Evolutionary conservation across 148 eudicot species (phyloP), one percentile per base, ranked within the genome.

Genomic region (Rhododendron kiyosumense): DNA sequence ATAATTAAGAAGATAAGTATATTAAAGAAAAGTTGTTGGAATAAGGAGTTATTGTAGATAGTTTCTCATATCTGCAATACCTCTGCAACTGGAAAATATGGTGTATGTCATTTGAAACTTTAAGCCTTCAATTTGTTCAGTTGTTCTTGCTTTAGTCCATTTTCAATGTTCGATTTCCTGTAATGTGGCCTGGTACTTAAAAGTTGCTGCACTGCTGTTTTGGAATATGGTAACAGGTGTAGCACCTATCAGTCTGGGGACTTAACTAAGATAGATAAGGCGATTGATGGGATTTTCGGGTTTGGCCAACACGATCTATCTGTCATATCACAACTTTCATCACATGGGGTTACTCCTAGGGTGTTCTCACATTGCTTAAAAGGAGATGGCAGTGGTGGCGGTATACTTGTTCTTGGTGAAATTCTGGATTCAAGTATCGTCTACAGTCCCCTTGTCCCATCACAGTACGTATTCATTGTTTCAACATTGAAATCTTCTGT

Each of bases 361-460:
- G 94, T 93, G 54, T 97, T 97, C 89, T 97, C 99, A 65, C 99
- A 97, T 89, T 97, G 99, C 95, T 88, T 97, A 90, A 95, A 92
- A 87, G 99, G 99, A 87, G 95, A 91, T 78, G 98, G 95, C 77
- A 93, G 87, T 82, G 99, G 99, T 86, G 99, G 99, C 8, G 98
- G 99, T 85, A 93, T 93, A 85, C 87, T 97, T 82, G 99, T 97
- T 90, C 98, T 97, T 94, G 99, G 99, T 85, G 98, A 97, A 93
- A 94, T 97, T 91, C 91, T 94, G 95, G 93, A 97, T 84, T 94
- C 99, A 80, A 91, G 93, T 84, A 91, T 97, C 87, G 98, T 97
- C 89, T 97, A 97, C 88, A 95, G 93, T 88, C 99, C 99, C 67
- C 96, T 97, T 88, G 93, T 97, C 88, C 98, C 98, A 59, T 97